These are phyloP conservation scores for Auricularia sp. DNA, from an alignment of 768 basidiomycete species.

Conservation along the genomic window DNA sequence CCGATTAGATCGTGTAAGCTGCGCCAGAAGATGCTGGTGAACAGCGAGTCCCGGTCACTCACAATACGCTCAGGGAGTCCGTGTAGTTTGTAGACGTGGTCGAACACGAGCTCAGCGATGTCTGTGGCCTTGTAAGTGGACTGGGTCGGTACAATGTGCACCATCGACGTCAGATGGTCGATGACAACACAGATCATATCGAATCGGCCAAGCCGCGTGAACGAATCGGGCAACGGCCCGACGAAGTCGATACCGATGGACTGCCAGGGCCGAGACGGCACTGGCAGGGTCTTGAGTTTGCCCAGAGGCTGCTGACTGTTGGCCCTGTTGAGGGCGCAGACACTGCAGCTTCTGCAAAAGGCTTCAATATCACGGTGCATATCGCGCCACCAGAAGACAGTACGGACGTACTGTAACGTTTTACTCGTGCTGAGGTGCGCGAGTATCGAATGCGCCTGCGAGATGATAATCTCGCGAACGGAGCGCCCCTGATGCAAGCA, in stretches of 20 bases:
- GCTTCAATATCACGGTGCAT: constrained; percentile 20
- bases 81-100: constrained; percentile 26
- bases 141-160: constrained; percentile 21
- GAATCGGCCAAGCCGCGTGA: constrained; percentile 14
- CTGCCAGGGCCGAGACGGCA: constrained; percentile 19
- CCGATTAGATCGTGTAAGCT: constrained; percentile 23
- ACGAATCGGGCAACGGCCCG: constrained; percentile 15
- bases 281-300: constrained; percentile 15
- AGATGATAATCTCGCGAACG: no score
- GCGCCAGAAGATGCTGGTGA: constrained; percentile 34
- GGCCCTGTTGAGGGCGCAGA: constrained; percentile 15
- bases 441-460: no score
- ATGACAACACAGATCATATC: constrained; percentile 20
- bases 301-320: constrained; percentile 15
- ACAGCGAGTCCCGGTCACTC: constrained; percentile 31
- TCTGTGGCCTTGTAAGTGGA: constrained; percentile 23
- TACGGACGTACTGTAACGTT: no score
- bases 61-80: constrained; percentile 31
- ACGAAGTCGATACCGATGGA: constrained; percentile 21
- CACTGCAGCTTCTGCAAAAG: constrained; percentile 19
- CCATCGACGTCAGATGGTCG: constrained; percentile 14
- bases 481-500: no score
- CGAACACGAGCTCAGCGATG: constrained; percentile 28
- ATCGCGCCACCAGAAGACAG: constrained; percentile 30
- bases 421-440: no score